phyloP scores from a whole-genome alignment of 1,284 basidiomycete genomes.

The Marasmius oreades region DNA sequence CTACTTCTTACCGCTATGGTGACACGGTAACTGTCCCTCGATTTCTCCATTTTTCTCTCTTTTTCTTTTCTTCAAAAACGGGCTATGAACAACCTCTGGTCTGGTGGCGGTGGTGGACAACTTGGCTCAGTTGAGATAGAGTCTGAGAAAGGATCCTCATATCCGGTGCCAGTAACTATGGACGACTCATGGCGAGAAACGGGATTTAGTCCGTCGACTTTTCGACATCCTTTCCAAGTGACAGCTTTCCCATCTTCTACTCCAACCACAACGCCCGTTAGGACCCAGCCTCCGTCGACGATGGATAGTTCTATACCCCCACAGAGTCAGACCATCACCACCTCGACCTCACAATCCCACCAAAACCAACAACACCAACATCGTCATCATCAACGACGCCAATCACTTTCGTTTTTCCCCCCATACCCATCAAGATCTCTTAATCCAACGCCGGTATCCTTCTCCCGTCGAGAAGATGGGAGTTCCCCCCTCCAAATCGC shows the following conservation, averaged over 20 bases:
- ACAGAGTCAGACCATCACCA: neutral
- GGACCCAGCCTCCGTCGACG: neutral
- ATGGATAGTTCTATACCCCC: neutral
- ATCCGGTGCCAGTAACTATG: neutral
- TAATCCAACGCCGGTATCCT: neutral
- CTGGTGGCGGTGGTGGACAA: neutral
- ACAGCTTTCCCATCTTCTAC: neutral
- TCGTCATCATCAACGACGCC: neutral
- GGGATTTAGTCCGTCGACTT: neutral
- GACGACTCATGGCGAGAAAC: neutral
- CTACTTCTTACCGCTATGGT: neutral
- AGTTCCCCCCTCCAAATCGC: neutral
- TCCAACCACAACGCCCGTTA: too few species aligned
- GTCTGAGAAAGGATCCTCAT: neutral
- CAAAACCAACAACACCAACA: too few species aligned
- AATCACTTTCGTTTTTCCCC: neutral
- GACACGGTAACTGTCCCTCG: neutral
- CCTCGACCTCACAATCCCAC: too few species aligned
- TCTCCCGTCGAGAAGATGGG: neutral
- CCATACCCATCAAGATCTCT: conserved; percentile 1
- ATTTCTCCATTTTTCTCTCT: neutral
- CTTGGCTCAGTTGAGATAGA: neutral
- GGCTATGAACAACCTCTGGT: neutral
- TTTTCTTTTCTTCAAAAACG: neutral
- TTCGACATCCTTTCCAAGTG: conserved; percentile 10